Conservation (phyloP, 2,329 filamentous ascomycete genomes). For the Raffaelea deltoideospora region DNA sequence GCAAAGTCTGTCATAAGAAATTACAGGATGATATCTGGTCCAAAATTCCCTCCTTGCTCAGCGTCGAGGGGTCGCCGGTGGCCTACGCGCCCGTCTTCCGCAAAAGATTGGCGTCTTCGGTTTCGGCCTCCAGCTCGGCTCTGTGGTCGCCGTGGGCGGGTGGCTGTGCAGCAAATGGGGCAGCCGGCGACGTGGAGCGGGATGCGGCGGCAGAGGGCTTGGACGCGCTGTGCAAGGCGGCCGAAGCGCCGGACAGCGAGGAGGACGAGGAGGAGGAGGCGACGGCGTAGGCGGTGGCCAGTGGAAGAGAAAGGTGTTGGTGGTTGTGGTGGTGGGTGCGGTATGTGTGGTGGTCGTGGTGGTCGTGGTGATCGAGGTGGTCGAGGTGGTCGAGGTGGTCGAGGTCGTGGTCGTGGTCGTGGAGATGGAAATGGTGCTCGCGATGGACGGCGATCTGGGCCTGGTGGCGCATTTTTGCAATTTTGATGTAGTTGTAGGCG, state of each 20-base stretch:
- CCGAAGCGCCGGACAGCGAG: neutral
- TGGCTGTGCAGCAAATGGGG: neutral
- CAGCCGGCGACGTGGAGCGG: constrained; percentile 1
- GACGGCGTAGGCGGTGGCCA: neutral
- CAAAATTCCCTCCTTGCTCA: neutral
- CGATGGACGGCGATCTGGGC: constrained; percentile 40
- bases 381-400: constrained; percentile 21
- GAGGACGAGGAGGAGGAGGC: constrained; percentile 1
- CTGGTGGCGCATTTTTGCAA: constrained; percentile 72
- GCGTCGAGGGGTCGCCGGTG: neutral
- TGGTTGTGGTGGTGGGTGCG: too few species aligned
- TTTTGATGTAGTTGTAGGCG: constrained; percentile 90
- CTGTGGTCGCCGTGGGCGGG: constrained; percentile 7
- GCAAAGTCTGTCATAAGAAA: too few species aligned
- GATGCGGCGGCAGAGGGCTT: too few species aligned
- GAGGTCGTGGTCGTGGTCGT: constrained; percentile 4
- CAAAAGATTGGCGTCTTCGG: constrained; percentile 32
- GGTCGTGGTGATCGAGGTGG: too few species aligned
- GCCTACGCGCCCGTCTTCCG: constrained; percentile 22
- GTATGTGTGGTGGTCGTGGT: too few species aligned
- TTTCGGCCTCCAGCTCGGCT: constrained; percentile 19
- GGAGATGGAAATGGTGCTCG: constrained; percentile 18
- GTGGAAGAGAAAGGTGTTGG: too few species aligned
- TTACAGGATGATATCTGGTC: too few species aligned
- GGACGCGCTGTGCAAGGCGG: too few species aligned